Evolutionary conservation across 2,329 filamentous ascomycete species (phyloP), one percentile per base, ranked within the genome.

Genomic region (Emydomyces testavorans): DNA sequence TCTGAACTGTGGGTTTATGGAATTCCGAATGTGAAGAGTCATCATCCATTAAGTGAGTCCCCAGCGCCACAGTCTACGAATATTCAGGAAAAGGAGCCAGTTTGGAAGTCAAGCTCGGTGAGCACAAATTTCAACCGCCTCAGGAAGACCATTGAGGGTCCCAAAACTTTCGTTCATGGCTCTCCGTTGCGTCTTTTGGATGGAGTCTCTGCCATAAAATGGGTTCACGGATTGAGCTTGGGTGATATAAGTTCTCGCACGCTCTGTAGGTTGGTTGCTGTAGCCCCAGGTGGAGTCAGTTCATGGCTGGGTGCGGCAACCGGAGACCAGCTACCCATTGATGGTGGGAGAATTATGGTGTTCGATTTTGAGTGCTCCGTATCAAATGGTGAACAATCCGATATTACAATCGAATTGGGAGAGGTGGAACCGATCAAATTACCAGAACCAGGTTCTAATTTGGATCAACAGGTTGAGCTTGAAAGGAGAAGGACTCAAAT

Each of bases 1-100:
- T 80, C 76, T 48, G 79, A 85, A 20, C 68, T 92, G 4, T 90
- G 84, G 83, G 64, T 90, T 2, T 90, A 90, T 62, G 85, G 85
- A 21, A 69, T 90, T 23, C 85, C 85, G 1, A 79, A 56, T 67
- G 85, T 59, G 75, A 79, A 34, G 15, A 39, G 23, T 18, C 43
- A 48, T 32, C n/a, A 48, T 32, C n/a, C 16, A 26, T 18, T 28
- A 4, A 35, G 4, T 8, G 34, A 44, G 18, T 28, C 21, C 10
- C 28, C 37, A 10, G 13, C 11, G 4, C 35, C 20, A 23, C 13
- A 31, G 24, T 35, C 31, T 4, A 21, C 37, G 6, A 46, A 45
- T 15, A 54, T 56, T 34, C 55, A 54, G 46, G 53, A 46, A 37
- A 46, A 49, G 23, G 44, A 49, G 24, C 35, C 51, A 44, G 16